phyloP scores from a whole-genome alignment of 768 basidiomycete genomes.

The Suillus plorans region DNA sequence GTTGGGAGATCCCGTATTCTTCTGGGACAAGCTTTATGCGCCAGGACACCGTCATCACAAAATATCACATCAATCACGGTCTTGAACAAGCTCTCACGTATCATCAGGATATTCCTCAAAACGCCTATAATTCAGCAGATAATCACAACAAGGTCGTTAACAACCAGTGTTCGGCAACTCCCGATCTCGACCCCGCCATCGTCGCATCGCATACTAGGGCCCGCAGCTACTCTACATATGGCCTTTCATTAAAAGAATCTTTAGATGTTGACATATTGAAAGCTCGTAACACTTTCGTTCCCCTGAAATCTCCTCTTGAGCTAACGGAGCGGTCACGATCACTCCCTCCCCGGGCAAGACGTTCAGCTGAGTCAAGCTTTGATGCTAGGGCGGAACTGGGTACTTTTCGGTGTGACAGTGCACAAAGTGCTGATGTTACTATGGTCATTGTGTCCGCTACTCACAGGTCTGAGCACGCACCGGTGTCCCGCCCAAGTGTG shows the following conservation, averaged over 20 bases:
- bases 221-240: neutral
- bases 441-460: neutral
- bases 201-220: neutral
- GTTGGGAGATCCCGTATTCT: conserved; percentile 18
- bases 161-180: neutral
- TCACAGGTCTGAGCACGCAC: neutral
- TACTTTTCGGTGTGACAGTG: neutral
- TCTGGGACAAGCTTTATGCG: neutral
- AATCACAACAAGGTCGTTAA: neutral
- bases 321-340: no score
- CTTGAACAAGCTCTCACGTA: neutral
- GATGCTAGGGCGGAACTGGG: neutral
- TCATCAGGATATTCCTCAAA: neutral
- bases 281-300: no score
- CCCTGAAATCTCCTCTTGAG: no score
- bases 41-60: neutral
- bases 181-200: neutral
- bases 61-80: neutral
- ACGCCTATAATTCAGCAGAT: neutral
- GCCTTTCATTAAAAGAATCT: no score
- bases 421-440: neutral
- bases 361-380: neutral
- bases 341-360: no score
- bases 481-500: neutral
- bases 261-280: no score